A percentile compares a stretch with the other conserved stretches of the same genome.
phyloP scores from a whole-genome alignment of 2,329 filamentous ascomycete species.

The Neocucurbitaria cava region DNA sequence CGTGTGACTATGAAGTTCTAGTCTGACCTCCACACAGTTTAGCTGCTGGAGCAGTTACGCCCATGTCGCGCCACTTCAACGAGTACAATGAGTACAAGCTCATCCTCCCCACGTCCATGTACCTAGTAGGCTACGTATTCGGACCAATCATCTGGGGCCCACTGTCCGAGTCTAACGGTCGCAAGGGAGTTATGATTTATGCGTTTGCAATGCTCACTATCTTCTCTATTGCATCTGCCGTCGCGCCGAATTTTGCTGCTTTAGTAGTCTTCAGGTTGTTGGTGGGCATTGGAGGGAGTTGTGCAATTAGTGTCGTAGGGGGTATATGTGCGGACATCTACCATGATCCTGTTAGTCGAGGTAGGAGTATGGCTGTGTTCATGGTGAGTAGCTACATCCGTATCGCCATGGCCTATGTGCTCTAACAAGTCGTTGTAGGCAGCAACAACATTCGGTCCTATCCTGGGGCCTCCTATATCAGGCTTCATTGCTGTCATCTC shows the following conservation, averaged over 20 bases:
- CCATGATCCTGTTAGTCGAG: slow-evolving; percentile 55
- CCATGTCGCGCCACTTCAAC: slow-evolving; percentile 64
- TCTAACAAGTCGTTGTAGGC: slow-evolving; percentile 56
- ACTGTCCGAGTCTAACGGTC: slow-evolving; percentile 54
- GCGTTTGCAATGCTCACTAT: slow-evolving; percentile 58
- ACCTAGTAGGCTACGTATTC: slow-evolving; percentile 56
- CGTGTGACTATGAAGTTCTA: neutral
- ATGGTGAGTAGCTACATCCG: slow-evolving; percentile 25
- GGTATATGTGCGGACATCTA: slow-evolving; percentile 72
- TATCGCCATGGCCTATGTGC: neutral
- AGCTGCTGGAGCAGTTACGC: slow-evolving; percentile 67
- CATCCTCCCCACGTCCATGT: slow-evolving; percentile 59
- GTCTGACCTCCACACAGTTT: slow-evolving; percentile 45
- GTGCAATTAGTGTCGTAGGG: slow-evolving; percentile 65
- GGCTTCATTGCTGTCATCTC: slow-evolving; percentile 67
- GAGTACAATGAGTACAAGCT: slow-evolving; percentile 55
- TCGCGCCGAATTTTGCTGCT: slow-evolving; percentile 53
- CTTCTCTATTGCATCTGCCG: slow-evolving; percentile 55
- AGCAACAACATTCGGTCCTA: slow-evolving; percentile 69
- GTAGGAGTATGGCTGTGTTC: slow-evolving; percentile 41
- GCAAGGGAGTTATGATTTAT: slow-evolving; percentile 56
- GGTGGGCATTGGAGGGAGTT: slow-evolving; percentile 53
- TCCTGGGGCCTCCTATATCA: slow-evolving; percentile 70
- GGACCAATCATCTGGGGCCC: slow-evolving; percentile 56
- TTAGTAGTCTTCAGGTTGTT: slow-evolving; percentile 55